A percentile compares a stretch with the other conserved stretches of the same genome.
These are phyloP conservation scores for Glonium stellatum DNA, from an alignment of 495 filamentous ascomycete species.

Conservation along the genomic window DNA sequence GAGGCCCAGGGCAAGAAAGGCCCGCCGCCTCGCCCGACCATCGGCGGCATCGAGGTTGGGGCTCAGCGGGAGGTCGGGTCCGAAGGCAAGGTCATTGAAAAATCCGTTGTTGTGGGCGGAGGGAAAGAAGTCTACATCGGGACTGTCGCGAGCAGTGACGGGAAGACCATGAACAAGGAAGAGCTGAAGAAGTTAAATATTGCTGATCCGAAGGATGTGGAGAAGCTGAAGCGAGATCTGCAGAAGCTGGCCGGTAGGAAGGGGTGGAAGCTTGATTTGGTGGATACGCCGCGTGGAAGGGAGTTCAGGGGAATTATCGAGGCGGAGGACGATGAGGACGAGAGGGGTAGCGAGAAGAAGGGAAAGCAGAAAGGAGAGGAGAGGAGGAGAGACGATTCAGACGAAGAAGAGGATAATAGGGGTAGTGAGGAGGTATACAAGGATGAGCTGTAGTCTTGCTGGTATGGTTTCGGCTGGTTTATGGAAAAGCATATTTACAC, in stretches of 20 bases:
- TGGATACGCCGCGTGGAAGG: conserved; percentile 46
- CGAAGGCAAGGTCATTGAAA: conserved; percentile 51
- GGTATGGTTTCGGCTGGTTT: too few species aligned
- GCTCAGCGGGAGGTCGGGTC: conserved; percentile 50
- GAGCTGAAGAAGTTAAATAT: conserved; percentile 63
- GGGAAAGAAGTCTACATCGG: conserved; percentile 43
- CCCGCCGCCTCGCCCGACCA: conserved; percentile 33
- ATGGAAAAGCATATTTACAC: too few species aligned
- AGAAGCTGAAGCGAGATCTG: conserved; percentile 54
- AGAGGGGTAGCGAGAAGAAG: conserved; percentile 33
- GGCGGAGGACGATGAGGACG: conserved; percentile 45
- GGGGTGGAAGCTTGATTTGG: conserved; percentile 54
- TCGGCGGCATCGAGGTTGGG: conserved; percentile 57
- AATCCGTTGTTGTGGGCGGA: conserved; percentile 50
- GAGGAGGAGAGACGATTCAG: conserved; percentile 20
- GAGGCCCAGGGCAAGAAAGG: conserved; percentile 11
- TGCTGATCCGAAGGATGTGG: conserved; percentile 55
- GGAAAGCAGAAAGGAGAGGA: conserved; percentile 30
- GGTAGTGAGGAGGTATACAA: conserved; percentile 50
- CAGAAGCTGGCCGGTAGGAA: conserved; percentile 45
- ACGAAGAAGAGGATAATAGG: conserved; percentile 30
- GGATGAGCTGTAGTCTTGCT: conserved; percentile 44
- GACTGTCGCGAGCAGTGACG: conserved; percentile 39
- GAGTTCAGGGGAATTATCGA: conserved; percentile 48
- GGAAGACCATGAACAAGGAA: conserved; percentile 48